A percentile compares a stretch with the other conserved stretches of the same genome.
Conservation (phyloP, 345 rosid genomes). For the Eucalyptus tenuipes region DNA sequence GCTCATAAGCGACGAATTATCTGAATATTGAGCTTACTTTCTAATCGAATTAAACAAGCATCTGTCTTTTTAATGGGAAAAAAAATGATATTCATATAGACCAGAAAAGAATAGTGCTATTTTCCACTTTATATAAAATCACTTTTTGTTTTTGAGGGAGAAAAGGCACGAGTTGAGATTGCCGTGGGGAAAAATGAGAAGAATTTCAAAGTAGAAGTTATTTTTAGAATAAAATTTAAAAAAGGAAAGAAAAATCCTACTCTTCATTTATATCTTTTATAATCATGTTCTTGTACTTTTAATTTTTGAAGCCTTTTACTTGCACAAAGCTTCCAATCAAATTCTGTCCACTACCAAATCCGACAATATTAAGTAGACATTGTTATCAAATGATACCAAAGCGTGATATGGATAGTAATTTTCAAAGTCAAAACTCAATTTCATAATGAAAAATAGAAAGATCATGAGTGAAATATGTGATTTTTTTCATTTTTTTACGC, state of each 20-base stretch:
- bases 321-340: not conserved
- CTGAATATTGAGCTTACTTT: not conserved
- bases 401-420: rapidly evolving
- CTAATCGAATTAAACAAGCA: rapidly evolving
- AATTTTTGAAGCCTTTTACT: not conserved
- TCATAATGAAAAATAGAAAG: rapidly evolving
- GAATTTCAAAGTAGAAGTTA: not conserved
- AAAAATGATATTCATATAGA: rapidly evolving
- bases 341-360: rapidly evolving
- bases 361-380: rapidly evolving
- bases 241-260: not conserved
- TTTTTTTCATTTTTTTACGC: rapidly evolving
- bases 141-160: not conserved
- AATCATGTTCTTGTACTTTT: not conserved
- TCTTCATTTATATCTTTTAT: rapidly evolving
- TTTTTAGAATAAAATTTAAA: rapidly evolving
- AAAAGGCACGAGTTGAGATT: not conserved
- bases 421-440: rapidly evolving
- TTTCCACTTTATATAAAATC: not conserved
- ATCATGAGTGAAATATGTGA: rapidly evolving
- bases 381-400: rapidly evolving
- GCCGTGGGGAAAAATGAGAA: rapidly evolving
- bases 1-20: rapidly evolving
- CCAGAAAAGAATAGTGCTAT: not conserved
- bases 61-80: not conserved